A percentile compares a stretch with the other conserved stretches of the same genome.
Conservation (phyloP, 352 stramenopile species). For the Synura sp. region DNA sequence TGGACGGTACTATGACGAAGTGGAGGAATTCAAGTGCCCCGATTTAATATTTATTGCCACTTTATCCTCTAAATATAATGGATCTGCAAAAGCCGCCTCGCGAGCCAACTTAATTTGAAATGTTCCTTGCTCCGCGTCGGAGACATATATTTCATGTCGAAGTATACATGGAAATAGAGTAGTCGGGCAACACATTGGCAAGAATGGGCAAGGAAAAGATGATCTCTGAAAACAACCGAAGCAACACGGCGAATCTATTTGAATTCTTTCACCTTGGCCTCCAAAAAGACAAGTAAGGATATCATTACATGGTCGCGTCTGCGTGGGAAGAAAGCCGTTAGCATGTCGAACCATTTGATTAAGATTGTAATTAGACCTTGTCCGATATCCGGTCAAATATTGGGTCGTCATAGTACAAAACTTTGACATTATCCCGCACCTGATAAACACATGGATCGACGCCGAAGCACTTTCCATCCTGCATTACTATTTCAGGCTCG, state of each 20-base stretch:
- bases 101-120: slow-evolving; percentile 42
- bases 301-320: slow-evolving; percentile 42
- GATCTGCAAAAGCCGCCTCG: background rate
- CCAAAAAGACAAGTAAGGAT: slow-evolving; percentile 25
- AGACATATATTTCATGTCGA: slow-evolving; percentile 36
- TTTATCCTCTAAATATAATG: too few relatives aligned
- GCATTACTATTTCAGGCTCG: slow-evolving; percentile 29
- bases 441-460: slow-evolving; percentile 40
- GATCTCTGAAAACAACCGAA: slow-evolving; percentile 4
- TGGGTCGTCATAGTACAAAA: slow-evolving; percentile 37
- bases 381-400: slow-evolving; percentile 29
- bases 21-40: too few relatives aligned
- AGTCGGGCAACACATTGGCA: slow-evolving; percentile 21
- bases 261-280: slow-evolving; percentile 41
- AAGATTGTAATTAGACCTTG: background rate
- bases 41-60: too few relatives aligned
- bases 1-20: too few relatives aligned
- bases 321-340: too few relatives aligned
- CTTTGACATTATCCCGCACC: slow-evolving; percentile 29
- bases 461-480: slow-evolving; percentile 38
- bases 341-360: background rate
- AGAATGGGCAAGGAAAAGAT: slow-evolving; percentile 1
- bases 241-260: slow-evolving; percentile 37
- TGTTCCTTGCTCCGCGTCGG: slow-evolving; percentile 24
- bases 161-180: slow-evolving; percentile 41